Base-by-base conservation (phyloP, 208 protist species). In the Leptomonas seymouri region DNA sequence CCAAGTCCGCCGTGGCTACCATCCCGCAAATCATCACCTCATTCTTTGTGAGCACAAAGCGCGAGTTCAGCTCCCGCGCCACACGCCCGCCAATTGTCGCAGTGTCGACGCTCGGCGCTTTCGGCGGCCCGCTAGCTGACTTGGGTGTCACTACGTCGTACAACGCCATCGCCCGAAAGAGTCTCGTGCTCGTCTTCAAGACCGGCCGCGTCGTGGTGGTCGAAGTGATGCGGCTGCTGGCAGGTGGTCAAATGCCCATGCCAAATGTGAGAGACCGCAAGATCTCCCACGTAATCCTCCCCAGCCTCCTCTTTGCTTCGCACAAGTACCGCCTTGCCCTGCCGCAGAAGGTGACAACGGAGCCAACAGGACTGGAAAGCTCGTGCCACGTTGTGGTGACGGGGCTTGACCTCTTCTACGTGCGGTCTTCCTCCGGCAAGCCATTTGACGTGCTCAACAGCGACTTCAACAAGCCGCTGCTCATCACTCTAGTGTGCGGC, bases 361-460 rank as follows among this genome's bases (percentile, higher is more conserved):
- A 61, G 48, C 89, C 94, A 28, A 97, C 90, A 7, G 67, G 78
- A 42, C 70, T 98, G 23, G 92, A 98, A 73, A 95, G 87, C 78
- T 95, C 90, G 30, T 89, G 81, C 59, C 88, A 96, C 65, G 82
- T 98, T 3, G 30, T 95, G 14, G 90, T 95, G 1, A 75, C 83
- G 0, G 94, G 94, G 16, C 69, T 95, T 5, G 94, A 98, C 61
- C 48, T 97, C 16, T 98, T 97, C 77, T 98, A 96, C 80, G 90
- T 93, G 39, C 89, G 94, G 39, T 77, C 84, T 21, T 83, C 84
- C 18, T 91, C 91, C 0, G 91, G 91, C 23, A 98, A 98, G 72
- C 82, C 89, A 41, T 98, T 97, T 69, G 94, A 98, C 59, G 61
- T 97, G 23, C 83, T 98, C 12, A 96, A 97, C 73, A 93, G 84